A percentile compares a stretch with the other conserved stretches of the same genome.
These are phyloP conservation scores for Cryphonectria carpinicola DNA, from an alignment of 2,329 filamentous ascomycete genomes.

Conservation along the genomic window DNA sequence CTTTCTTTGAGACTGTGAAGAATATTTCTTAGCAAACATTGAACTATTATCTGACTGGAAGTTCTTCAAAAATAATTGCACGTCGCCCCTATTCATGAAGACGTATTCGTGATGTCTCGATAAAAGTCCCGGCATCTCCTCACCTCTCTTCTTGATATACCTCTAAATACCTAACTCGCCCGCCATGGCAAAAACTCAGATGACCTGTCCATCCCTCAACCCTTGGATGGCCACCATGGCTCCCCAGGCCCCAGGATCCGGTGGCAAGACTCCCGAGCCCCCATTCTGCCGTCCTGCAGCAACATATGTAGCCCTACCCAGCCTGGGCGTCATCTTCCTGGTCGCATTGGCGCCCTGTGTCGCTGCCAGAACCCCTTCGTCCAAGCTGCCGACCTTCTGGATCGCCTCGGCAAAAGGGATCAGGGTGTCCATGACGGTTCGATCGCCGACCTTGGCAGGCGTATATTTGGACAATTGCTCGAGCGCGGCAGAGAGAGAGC, in stretches of 20 bases:
- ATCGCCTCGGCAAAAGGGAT: slow-evolving; percentile 57
- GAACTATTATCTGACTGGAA: not conserved
- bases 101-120: not conserved
- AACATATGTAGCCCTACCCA: slow-evolving; percentile 72
- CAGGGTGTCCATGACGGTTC: slow-evolving; percentile 61
- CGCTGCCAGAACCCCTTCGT: slow-evolving; percentile 61
- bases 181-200: not conserved
- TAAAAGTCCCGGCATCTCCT: not conserved
- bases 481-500: slow-evolving; percentile 48
- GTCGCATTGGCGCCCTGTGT: slow-evolving; percentile 64
- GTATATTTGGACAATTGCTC: slow-evolving; percentile 56
- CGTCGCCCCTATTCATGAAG: not conserved
- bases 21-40: not conserved
- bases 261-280: slow-evolving; percentile 48
- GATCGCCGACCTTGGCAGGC: slow-evolving; percentile 58
- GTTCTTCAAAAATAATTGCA: not conserved
- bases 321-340: slow-evolving; percentile 64
- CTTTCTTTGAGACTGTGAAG: not conserved
- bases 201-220: slow-evolving; percentile 32
- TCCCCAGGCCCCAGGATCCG: slow-evolving; percentile 74
- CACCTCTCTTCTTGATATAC: no score
- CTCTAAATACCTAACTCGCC: no score
- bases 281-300: slow-evolving; percentile 51
- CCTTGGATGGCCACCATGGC: slow-evolving; percentile 60
- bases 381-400: slow-evolving; percentile 51